Evolutionary conservation across 2,329 filamentous ascomycete species (phyloP).

Genomic region (Ophiostoma ips): DNA sequence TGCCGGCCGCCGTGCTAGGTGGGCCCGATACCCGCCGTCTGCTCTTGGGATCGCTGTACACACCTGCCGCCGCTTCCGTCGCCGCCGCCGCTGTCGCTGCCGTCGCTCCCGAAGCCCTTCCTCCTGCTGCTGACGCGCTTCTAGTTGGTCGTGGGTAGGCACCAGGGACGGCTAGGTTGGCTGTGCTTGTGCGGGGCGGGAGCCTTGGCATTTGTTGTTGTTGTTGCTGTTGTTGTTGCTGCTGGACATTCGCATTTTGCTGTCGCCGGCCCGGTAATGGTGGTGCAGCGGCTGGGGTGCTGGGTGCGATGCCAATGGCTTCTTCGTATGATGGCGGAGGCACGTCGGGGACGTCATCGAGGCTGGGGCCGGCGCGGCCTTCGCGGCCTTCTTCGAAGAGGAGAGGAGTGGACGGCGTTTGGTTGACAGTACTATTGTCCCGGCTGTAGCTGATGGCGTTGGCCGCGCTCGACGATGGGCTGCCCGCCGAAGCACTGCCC

Average conservation of each 20-base stretch:
- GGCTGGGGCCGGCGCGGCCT: too few species aligned
- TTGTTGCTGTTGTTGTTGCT: not conserved
- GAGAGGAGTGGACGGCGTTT: constrained; percentile 10
- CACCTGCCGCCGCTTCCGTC: not conserved
- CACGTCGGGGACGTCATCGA: constrained; percentile 6
- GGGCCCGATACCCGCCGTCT: not conserved
- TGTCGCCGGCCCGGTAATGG: not conserved
- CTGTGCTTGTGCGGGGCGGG: not conserved
- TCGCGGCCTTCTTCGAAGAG: too few species aligned
- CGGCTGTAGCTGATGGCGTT: constrained; percentile 5
- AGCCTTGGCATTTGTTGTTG: not conserved
- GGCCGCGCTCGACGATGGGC: not conserved
- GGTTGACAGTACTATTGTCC: constrained; percentile 6
- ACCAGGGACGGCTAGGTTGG: not conserved
- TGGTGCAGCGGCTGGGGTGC: not conserved
- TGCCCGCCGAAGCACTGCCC: constrained; percentile 1
- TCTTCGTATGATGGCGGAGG: constrained; percentile 14
- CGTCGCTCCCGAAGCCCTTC: not conserved
- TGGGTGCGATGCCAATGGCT: constrained; percentile 7
- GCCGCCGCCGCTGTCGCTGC: not conserved
- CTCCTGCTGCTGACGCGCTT: not conserved
- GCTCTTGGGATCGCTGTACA: not conserved
- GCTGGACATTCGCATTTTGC: too few species aligned
- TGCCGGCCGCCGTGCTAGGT: not conserved
- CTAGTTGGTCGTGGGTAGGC: not conserved